Evolutionary conservation across 192 early-diverging fungal species (phyloP).

Genomic region (Chytriomyces hyalinus): DNA sequence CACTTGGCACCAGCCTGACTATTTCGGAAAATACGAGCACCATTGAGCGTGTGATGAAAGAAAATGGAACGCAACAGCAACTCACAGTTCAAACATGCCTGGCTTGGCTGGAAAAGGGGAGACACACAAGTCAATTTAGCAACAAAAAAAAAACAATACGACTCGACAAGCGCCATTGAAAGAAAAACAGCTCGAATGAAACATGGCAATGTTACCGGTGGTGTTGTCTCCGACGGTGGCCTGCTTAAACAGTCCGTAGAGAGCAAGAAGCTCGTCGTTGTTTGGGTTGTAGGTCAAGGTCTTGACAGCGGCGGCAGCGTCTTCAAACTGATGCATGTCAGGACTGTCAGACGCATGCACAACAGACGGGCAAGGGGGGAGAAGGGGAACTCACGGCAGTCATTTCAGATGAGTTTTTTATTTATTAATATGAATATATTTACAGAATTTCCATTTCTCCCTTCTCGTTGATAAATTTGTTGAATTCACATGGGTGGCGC

Average conservation of each 20-base stretch:
- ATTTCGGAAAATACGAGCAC: no score
- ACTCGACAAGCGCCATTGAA: background rate
- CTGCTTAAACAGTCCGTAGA: slow-evolving; percentile 92
- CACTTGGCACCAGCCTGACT: slow-evolving; percentile 77
- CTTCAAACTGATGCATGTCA: background rate
- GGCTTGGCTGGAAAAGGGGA: slow-evolving; percentile 55
- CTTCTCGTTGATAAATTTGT: no score
- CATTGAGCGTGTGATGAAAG: no score
- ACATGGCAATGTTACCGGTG: slow-evolving; percentile 51
- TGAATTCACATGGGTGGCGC: no score
- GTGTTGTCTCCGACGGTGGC: slow-evolving; percentile 78
- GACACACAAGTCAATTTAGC: background rate
- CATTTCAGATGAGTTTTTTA: no score
- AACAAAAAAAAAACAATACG: background rate
- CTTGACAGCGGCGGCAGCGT: slow-evolving; percentile 69
- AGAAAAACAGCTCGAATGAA: slow-evolving; percentile 10
- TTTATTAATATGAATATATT: no score
- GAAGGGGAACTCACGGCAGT: no score
- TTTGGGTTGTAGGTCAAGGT: slow-evolving; percentile 58
- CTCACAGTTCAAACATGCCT: slow-evolving; percentile 66
- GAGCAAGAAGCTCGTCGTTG: slow-evolving; percentile 75
- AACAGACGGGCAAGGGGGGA: no score
- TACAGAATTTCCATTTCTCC: no score
- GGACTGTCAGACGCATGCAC: no score
- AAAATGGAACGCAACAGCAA: no score